Percentiles rank a stretch among this genome's conserved stretches.
Conservation (phyloP, 176 grass and related monocot genomes). For the Bonia amplexicaulis region DNA sequence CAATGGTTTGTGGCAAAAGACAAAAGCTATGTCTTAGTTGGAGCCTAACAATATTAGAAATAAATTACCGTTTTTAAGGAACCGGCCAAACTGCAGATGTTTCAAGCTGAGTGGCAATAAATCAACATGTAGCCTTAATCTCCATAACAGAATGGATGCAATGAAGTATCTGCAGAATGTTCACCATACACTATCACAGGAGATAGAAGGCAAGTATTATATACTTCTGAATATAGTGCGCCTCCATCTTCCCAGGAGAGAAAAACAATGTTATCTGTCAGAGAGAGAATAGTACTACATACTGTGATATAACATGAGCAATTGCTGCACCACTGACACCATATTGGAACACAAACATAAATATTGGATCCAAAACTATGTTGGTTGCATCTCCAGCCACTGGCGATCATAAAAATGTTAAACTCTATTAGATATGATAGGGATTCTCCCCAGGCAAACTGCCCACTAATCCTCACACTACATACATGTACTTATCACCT, state of each 20-base stretch:
- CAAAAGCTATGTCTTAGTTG: background rate
- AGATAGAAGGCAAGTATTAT: slow-evolving; percentile 25
- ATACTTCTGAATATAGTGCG: slow-evolving; percentile 13
- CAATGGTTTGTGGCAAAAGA: background rate
- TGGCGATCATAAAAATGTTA: slow-evolving; percentile 34
- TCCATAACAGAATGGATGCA: slow-evolving; percentile 66
- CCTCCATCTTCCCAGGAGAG: background rate
- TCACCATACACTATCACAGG: slow-evolving; percentile 30
- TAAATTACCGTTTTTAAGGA: slow-evolving; percentile 70
- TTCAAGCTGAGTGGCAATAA: slow-evolving; percentile 56
- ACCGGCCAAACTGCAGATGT: slow-evolving; percentile 63
- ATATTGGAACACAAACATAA: slow-evolving; percentile 85
- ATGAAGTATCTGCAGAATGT: slow-evolving; percentile 69
- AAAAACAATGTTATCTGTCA: background rate
- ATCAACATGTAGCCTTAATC: slow-evolving; percentile 53
- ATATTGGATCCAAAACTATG: slow-evolving; percentile 84
- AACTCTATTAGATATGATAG: background rate
- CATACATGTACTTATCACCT: background rate
- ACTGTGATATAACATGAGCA: slow-evolving; percentile 99
- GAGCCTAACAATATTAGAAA: background rate
- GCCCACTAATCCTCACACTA: background rate
- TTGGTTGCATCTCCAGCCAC: slow-evolving; percentile 79
- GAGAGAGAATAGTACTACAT: slow-evolving; percentile 29
- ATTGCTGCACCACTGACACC: slow-evolving; percentile 88
- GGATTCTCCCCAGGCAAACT: background rate